Evolutionary conservation across 805 yeast genomes (phyloP), one percentile per base, ranked within the genome.

Genomic region (Candida qinlingensis): DNA sequence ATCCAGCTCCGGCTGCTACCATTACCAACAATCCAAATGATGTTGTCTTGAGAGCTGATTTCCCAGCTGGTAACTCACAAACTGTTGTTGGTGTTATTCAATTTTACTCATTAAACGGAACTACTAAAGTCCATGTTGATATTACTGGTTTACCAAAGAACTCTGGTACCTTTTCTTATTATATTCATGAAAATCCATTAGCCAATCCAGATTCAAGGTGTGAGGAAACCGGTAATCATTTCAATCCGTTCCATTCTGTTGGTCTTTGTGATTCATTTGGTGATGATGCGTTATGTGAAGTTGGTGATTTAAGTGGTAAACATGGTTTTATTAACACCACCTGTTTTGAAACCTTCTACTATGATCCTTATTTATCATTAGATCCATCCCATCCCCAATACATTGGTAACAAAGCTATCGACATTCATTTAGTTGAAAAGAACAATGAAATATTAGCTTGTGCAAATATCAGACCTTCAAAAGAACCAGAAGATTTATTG

Each of bases 241-340:
- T 85, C 50, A 83, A 85, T 58, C 91, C 91, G 4, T 83, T 75
- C 60, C 61, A 69, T 47, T 83, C 87, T 6, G 65, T 76, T 8
- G 64, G 71, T 25, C 72, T 70, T 43, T 83, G 88, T 64, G 82
- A 75, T 46, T 55, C 63, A 29, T 69, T 71, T 48, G 69, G 69
- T 13, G 71, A 75, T 55, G 84, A 84, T 63, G 63, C 81, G 7
- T 69, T 63, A 35, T 85, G 89, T 62, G 81, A 81, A 64, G 78
- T 84, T 39, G 92, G 92, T 49, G 91, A 85, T 60, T 76, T 85
- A 57, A 77, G 87, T 35, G 92, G 92, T 40, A 85, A 84, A 63
- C 90, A 85, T 65, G 92, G 92, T 10, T 75, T 69, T 67, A 81
- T 85, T 59, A 75, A 83, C 60, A 74, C 87, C 25, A 83, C 87